phyloP scores from a whole-genome alignment of 78 protist genomes.

The Planoprotostelium fungivorum region DNA sequence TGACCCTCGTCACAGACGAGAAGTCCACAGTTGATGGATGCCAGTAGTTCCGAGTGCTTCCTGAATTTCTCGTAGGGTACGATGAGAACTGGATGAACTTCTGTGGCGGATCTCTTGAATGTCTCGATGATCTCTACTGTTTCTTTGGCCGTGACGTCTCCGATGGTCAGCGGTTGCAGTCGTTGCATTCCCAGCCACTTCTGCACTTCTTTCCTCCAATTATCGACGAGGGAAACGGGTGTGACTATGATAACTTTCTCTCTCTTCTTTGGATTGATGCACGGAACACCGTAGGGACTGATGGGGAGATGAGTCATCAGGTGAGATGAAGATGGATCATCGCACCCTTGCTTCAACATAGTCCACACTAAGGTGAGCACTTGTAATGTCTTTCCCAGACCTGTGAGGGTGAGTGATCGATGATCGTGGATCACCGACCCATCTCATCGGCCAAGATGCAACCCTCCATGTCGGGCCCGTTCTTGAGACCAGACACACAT shows the following conservation, averaged over 20 bases:
- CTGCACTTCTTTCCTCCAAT: slow-evolving; percentile 55
- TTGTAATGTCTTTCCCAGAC: slow-evolving; percentile 88
- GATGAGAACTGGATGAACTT: slow-evolving; percentile 32
- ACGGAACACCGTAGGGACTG: not conserved
- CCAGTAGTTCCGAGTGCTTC: slow-evolving; percentile 8
- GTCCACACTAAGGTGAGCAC: slow-evolving; percentile 77
- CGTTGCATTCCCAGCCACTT: slow-evolving; percentile 61
- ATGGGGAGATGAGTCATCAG: slow-evolving; percentile 2
- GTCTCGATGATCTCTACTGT: slow-evolving; percentile 19
- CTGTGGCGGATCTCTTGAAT: slow-evolving; percentile 13
- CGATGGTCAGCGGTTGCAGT: slow-evolving; percentile 22
- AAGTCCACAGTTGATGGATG: slow-evolving; percentile 16
- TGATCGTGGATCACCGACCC: not conserved
- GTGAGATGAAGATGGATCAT: not conserved
- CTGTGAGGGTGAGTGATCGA: slow-evolving; percentile 17
- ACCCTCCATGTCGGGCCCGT: slow-evolving; percentile 12
- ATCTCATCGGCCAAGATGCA: slow-evolving; percentile 53
- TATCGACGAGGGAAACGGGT: slow-evolving; percentile 65
- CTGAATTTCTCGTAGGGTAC: slow-evolving; percentile 55
- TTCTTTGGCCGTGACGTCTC: slow-evolving; percentile 27
- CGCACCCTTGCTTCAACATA: slow-evolving; percentile 57
- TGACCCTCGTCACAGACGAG: slow-evolving; percentile 72
- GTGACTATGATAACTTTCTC: slow-evolving; percentile 64
- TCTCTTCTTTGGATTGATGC: not conserved
- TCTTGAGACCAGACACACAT: slow-evolving; percentile 41